Evolutionary conservation across 495 filamentous ascomycete genomes (phyloP).

Genomic region (Lasiosphaeriaceae sp.): DNA sequence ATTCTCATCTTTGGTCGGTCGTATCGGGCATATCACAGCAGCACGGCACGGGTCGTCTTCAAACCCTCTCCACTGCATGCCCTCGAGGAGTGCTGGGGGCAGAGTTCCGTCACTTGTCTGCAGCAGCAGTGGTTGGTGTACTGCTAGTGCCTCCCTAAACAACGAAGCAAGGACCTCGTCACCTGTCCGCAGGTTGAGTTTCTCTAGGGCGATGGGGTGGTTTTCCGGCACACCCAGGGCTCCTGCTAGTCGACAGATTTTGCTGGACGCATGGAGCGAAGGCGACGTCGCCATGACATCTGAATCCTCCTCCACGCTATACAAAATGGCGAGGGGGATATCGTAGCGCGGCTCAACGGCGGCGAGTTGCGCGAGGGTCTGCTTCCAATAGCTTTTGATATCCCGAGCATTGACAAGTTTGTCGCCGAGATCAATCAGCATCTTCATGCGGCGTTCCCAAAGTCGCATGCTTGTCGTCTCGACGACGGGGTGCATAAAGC

Average conservation of each 20-base stretch:
- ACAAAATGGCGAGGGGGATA: constrained; percentile 56
- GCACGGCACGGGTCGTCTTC: constrained; percentile 50
- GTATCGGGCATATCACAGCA: constrained; percentile 58
- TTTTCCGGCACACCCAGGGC: constrained; percentile 54
- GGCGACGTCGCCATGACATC: constrained; percentile 37
- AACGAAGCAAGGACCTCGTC: constrained; percentile 49
- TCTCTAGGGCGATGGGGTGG: constrained; percentile 48
- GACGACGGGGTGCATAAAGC: constrained; percentile 31
- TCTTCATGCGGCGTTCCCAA: constrained; percentile 38
- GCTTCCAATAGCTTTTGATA: constrained; percentile 33
- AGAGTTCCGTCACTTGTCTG: constrained; percentile 52
- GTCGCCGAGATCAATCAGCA: constrained; percentile 35
- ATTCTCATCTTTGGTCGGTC: constrained; percentile 53
- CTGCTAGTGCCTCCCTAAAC: constrained; percentile 54
- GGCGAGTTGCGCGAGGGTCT: constrained; percentile 25
- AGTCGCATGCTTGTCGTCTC: constrained; percentile 33
- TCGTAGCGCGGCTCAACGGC: constrained; percentile 41
- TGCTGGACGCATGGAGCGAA: constrained; percentile 33
- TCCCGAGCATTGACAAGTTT: constrained; percentile 27
- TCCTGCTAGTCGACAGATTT: constrained; percentile 52
- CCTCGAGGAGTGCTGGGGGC: constrained; percentile 47
- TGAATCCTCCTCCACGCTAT: constrained; percentile 46
- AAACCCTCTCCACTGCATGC: constrained; percentile 57
- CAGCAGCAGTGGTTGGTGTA: constrained; percentile 50
- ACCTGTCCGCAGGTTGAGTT: constrained; percentile 48